Evolutionary conservation across 108 stramenopile genomes (phyloP).

Genomic region (Skeletonema costatum): DNA sequence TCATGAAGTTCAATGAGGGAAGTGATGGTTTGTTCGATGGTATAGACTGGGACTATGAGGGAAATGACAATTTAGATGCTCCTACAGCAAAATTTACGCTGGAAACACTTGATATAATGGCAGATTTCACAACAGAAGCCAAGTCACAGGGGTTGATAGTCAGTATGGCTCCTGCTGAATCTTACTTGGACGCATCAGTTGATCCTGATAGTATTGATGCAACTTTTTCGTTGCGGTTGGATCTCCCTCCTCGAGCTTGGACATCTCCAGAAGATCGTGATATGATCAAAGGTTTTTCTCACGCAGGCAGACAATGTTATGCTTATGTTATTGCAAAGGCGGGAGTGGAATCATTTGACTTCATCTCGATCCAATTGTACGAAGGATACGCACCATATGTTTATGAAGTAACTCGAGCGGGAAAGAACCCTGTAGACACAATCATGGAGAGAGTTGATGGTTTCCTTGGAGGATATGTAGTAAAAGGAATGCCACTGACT

Average conservation of each 20-base stretch:
- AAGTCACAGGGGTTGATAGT: constrained; percentile 69
- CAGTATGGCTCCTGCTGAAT: constrained; percentile 84
- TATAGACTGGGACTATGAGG: constrained; percentile 90
- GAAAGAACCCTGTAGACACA: constrained; percentile 17
- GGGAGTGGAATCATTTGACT: constrained; percentile 69
- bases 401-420: constrained; percentile 39
- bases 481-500: constrained; percentile 5
- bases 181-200: constrained; percentile 71
- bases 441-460: constrained; percentile 23
- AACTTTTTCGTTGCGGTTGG: constrained; percentile 26
- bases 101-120: constrained; percentile 65
- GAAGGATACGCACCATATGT: constrained; percentile 78
- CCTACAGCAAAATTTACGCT: constrained; percentile 57
- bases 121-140: constrained; percentile 42
- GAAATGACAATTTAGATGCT: constrained; percentile 59
- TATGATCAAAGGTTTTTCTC: constrained; percentile 50
- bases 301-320: constrained; percentile 81
- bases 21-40: constrained; percentile 70
- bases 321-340: constrained; percentile 74
- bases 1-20: constrained; percentile 32
- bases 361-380: constrained; percentile 83
- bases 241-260: constrained; percentile 36
- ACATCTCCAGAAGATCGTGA: constrained; percentile 39
- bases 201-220: constrained; percentile 15
- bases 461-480: constrained; percentile 17